Base-by-base conservation (phyloP, 176 grass and related monocot species). In the Paspalum vaginatum region DNA sequence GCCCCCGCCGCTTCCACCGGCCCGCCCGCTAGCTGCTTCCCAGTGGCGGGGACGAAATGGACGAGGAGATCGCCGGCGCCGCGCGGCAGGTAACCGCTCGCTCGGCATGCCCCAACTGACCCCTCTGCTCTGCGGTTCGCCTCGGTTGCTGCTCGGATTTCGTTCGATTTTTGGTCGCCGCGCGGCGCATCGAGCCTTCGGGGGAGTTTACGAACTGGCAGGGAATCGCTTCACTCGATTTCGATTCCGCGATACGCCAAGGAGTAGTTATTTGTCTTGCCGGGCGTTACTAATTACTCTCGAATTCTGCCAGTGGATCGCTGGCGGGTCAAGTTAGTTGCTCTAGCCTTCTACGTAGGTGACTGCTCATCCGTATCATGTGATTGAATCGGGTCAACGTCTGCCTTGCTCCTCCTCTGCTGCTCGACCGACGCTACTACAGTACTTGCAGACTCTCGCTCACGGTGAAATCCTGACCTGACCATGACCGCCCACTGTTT, bases 31-130 rank as follows among this genome's bases (percentile, higher is more conserved):
- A 18, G 16, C 26, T 71, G 18, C 43, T 55, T 62, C 16, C 48
- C 20, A n/a, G 76, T 67, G 77, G 68, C 9, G 76, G 22, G 40
- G 24, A 40, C 73, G 25, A 12, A 76, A 89, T 89, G 87, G 78
- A 89, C 83, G 83, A 81, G 66, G 87, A 81, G 78, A 58, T 81
- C 83, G 57, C 26, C 87, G 63, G 54, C 57, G 78, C 72, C 65
- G 65, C 72, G 50, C 59, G 65, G 56, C 78, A 81, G 87, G 87
- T 89, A 89, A 76, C 40, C 0, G 18, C 60, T 69, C 44, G 11
- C 14, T 7, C 18, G 50, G 22, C 14, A 10, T 11, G 57, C 57
- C 22, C 21, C n/a, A n/a, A n/a, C n/a, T n/a, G n/a, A n/a, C n/a
- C n/a, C 57, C 12, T 9, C 8, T 6, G 5, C 16, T 27, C 26